These are phyloP conservation scores for Candida quercuum DNA, from an alignment of 805 yeast genomes.

Conservation along the genomic window DNA sequence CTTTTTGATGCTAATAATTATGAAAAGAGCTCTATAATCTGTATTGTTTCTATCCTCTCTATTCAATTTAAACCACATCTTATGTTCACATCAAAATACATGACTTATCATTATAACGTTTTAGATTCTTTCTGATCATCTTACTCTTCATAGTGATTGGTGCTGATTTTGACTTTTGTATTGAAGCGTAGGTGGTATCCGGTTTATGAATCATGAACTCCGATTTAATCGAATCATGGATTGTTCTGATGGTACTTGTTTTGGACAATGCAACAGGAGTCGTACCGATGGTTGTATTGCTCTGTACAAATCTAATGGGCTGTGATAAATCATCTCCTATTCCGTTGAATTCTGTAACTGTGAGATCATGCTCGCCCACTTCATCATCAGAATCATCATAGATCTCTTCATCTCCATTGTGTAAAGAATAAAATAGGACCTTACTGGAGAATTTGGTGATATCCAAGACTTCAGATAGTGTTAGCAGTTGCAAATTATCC, in stretches of 20 bases:
- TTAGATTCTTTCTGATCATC: slow-evolving; percentile 4
- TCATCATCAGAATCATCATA: slow-evolving; percentile 4
- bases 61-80: not conserved
- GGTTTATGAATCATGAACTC: slow-evolving; percentile 21
- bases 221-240: slow-evolving; percentile 20
- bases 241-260: slow-evolving; percentile 18
- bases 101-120: slow-evolving; percentile 8
- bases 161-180: slow-evolving; percentile 17
- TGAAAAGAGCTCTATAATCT: no score
- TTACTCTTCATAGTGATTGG: slow-evolving; percentile 9
- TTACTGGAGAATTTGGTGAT: slow-evolving; percentile 23
- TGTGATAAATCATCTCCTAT: slow-evolving; percentile 3
- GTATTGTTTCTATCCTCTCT: no score
- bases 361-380: slow-evolving; percentile 17
- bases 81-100: slow-evolving; percentile 14
- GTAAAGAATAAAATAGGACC: slow-evolving; percentile 27
- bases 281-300: slow-evolving; percentile 15
- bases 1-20: no score
- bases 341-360: slow-evolving; percentile 23
- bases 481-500: slow-evolving; percentile 29
- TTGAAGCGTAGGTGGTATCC: slow-evolving; percentile 13
- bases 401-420: slow-evolving; percentile 8
- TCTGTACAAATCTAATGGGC: slow-evolving; percentile 14
- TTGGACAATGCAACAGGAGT: slow-evolving; percentile 18
- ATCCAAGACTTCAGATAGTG: slow-evolving; percentile 29